Conservation (phyloP, 176 grass and related monocot species). For the Lolium perenne region DNA sequence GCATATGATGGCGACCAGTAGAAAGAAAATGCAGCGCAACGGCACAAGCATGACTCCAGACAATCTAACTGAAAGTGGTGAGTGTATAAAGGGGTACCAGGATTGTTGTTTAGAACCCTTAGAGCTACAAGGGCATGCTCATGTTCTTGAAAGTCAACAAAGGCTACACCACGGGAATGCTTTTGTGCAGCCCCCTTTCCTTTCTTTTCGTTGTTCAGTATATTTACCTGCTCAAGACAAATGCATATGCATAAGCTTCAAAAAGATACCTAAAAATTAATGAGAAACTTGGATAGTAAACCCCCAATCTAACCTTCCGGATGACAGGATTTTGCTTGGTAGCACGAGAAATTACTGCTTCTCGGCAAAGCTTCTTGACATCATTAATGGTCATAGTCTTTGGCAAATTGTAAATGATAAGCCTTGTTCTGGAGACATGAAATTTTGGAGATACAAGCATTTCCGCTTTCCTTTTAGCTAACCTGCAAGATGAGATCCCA, state of each 20-base stretch:
- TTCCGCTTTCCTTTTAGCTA: slow-evolving; percentile 78
- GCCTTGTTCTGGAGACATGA: slow-evolving; percentile 85
- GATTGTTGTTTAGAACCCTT: slow-evolving; percentile 98
- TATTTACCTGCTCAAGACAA: slow-evolving; percentile 71
- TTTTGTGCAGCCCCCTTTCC: slow-evolving; percentile 61
- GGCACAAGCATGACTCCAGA: neutral
- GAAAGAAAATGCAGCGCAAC: neutral
- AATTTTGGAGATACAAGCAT: slow-evolving; percentile 99
- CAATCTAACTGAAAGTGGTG: neutral
- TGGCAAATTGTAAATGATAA: slow-evolving; percentile 97
- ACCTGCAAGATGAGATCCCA: slow-evolving; percentile 48
- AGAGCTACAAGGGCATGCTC: slow-evolving; percentile 92
- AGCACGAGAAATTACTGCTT: slow-evolving; percentile 88
- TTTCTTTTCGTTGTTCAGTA: slow-evolving; percentile 90
- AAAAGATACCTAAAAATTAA: slow-evolving; percentile 5
- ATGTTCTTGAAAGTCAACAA: slow-evolving; percentile 98
- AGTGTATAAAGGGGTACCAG: slow-evolving; percentile 57
- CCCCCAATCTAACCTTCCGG: slow-evolving; percentile 63
- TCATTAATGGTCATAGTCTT: slow-evolving; percentile 86
- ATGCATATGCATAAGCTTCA: slow-evolving; percentile 18
- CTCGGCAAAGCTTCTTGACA: slow-evolving; percentile 92
- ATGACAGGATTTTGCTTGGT: slow-evolving; percentile 88
- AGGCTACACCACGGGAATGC: slow-evolving; percentile 87
- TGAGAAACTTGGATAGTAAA: slow-evolving; percentile 35
- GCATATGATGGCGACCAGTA: too few relatives aligned